Conservation (phyloP, 306 rosid species). For the Aeschynomene evenia region DNA sequence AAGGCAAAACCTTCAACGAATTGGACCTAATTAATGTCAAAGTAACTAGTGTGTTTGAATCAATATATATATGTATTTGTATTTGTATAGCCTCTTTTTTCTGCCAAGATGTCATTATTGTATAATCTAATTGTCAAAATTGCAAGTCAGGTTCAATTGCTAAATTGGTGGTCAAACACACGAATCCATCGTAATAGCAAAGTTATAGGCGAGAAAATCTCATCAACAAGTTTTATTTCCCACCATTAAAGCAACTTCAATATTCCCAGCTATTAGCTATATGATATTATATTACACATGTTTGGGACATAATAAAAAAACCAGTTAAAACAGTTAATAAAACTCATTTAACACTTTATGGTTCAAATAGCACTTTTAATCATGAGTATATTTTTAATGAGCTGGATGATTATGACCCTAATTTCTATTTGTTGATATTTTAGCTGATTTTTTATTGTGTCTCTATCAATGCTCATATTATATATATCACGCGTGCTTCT, state of each 20-base stretch:
- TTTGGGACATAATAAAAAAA: too few species aligned
- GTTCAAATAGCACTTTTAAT: too few species aligned
- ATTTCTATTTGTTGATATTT: too few species aligned
- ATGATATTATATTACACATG: too few species aligned
- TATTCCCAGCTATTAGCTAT: not conserved
- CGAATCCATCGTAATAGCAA: conserved; percentile 1
- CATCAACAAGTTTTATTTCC: not conserved
- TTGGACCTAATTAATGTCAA: conserved; percentile 26
- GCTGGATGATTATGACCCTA: too few species aligned
- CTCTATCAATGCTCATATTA: too few species aligned
- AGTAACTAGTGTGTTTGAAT: not conserved
- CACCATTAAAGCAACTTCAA: conserved; percentile 25
- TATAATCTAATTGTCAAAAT: not conserved
- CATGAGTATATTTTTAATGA: too few species aligned
- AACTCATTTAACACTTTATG: too few species aligned
- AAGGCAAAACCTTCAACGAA: not conserved
- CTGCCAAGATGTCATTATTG: not conserved
- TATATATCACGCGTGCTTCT: too few species aligned
- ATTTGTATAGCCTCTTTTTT: not conserved
- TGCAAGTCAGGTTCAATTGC: conserved; percentile 19
- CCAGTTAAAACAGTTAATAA: too few species aligned
- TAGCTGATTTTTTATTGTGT: too few species aligned
- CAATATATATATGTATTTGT: too few species aligned
- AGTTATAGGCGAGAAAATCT: conserved; percentile 29
- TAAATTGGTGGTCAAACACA: conserved; percentile 36